Percentiles rank a stretch among this genome's conserved stretches.
These are phyloP conservation scores for Trametes cingulata DNA, from an alignment of 768 basidiomycete genomes.

Conservation along the genomic window DNA sequence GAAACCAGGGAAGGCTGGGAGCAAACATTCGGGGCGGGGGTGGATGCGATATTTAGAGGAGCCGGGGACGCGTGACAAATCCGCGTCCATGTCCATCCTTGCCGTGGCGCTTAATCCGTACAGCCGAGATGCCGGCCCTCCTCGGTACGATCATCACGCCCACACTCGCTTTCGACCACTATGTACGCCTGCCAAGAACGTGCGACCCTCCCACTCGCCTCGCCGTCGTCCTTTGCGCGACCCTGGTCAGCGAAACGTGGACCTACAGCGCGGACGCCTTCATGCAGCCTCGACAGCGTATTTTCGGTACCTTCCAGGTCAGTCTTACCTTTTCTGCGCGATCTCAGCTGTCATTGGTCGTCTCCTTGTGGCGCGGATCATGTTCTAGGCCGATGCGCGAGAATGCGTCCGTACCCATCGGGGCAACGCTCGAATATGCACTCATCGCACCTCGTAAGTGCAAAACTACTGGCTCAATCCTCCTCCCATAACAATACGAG, in stretches of 20 bases:
- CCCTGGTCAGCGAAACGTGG: neutral
- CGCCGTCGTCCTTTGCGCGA: too few relatives aligned
- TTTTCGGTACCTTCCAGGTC: too few relatives aligned
- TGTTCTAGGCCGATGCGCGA: neutral
- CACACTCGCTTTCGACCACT: neutral
- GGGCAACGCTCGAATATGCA: neutral
- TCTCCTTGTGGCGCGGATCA: neutral
- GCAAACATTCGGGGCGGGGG: neutral
- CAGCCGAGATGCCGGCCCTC: conserved; percentile 14
- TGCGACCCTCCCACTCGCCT: neutral
- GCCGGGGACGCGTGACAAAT: conserved; percentile 17
- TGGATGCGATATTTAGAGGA: conserved; percentile 8
- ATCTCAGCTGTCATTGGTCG: neutral
- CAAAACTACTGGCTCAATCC: neutral
- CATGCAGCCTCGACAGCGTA: neutral
- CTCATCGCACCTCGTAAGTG: neutral
- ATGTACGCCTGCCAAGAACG: neutral
- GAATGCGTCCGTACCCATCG: conserved; percentile 1
- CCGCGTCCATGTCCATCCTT: conserved; percentile 1
- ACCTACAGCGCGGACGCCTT: neutral
- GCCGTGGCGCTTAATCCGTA: neutral
- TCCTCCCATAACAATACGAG: too few relatives aligned
- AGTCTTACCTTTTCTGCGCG: too few relatives aligned
- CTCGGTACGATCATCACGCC: neutral
- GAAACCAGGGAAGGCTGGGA: conserved; percentile 3